phyloP scores from a whole-genome alignment of 139 green algal genomes.

The Coelastrella sp. region DNA sequence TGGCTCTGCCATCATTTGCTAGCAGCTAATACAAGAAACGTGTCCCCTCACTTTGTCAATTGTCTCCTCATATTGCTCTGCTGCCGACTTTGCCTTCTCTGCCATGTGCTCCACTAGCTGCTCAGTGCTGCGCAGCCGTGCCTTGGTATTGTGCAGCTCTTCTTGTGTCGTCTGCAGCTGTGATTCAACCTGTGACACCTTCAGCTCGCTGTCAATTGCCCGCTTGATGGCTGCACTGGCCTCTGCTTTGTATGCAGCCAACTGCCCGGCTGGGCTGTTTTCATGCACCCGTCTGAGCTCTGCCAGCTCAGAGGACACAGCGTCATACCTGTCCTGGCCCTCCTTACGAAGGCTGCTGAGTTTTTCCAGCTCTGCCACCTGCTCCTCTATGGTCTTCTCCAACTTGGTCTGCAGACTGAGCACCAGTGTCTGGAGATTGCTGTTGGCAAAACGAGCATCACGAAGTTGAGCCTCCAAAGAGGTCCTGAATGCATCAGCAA shows the following conservation, averaged over 20 bases:
- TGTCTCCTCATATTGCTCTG: neutral
- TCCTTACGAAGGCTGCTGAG: constrained; percentile 32
- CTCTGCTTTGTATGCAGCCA: neutral
- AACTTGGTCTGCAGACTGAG: constrained; percentile 41
- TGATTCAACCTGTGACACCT: neutral
- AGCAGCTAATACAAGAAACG: neutral
- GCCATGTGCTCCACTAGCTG: constrained; percentile 4
- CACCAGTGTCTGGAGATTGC: constrained; percentile 37
- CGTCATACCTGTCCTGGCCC: neutral
- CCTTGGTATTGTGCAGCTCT: neutral
- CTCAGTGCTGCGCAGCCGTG: neutral
- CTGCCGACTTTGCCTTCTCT: neutral
- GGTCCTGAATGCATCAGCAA: constrained; percentile 28
- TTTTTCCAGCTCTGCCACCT: constrained; percentile 47
- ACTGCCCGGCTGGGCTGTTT: neutral
- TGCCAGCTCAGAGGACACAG: neutral
- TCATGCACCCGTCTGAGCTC: constrained; percentile 12
- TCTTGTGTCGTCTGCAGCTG: neutral
- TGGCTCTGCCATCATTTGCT: neutral
- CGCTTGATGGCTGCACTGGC: neutral
- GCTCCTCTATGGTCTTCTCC: constrained; percentile 24
- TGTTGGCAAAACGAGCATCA: constrained; percentile 17
- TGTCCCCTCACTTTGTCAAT: neutral
- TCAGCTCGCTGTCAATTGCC: neutral
- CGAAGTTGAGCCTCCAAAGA: constrained; percentile 32